A percentile compares a stretch with the other conserved stretches of the same genome.
These are phyloP conservation scores for Ophiostoma quercus DNA, from an alignment of 2,329 filamentous ascomycete species.

Conservation along the genomic window DNA sequence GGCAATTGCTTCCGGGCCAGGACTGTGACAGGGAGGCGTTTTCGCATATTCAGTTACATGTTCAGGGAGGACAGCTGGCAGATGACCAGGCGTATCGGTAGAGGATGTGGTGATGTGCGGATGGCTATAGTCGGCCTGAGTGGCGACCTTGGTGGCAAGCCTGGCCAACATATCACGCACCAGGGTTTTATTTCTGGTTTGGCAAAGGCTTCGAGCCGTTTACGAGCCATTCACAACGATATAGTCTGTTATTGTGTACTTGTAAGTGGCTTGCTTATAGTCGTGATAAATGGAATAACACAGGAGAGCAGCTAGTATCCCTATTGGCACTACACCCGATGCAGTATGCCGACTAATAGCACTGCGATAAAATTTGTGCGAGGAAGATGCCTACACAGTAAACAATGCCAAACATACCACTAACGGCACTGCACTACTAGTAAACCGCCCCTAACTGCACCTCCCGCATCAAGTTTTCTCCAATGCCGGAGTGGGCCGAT, in stretches of 20 bases:
- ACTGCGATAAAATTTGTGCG: not conserved
- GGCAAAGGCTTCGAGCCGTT: not conserved
- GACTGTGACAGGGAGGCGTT: not conserved
- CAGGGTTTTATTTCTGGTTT: not conserved
- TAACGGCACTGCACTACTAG: not conserved
- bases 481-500: not conserved
- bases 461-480: constrained; percentile 20
- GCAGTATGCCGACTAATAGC: not conserved
- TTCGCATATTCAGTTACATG: not conserved
- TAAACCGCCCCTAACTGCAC: not conserved
- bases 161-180: not conserved
- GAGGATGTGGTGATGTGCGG: not conserved
- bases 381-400: not conserved
- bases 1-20: not conserved
- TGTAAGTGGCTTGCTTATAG: not conserved
- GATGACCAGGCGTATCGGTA: not conserved
- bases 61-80: not conserved
- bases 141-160: not conserved
- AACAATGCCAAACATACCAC: not conserved
- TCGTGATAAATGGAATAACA: not conserved
- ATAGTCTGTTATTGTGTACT: not conserved
- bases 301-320: not conserved
- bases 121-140: not conserved
- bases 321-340: not conserved
- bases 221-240: not conserved